Conservation (phyloP, 345 rosid species). For the Corchorus capsularis region DNA sequence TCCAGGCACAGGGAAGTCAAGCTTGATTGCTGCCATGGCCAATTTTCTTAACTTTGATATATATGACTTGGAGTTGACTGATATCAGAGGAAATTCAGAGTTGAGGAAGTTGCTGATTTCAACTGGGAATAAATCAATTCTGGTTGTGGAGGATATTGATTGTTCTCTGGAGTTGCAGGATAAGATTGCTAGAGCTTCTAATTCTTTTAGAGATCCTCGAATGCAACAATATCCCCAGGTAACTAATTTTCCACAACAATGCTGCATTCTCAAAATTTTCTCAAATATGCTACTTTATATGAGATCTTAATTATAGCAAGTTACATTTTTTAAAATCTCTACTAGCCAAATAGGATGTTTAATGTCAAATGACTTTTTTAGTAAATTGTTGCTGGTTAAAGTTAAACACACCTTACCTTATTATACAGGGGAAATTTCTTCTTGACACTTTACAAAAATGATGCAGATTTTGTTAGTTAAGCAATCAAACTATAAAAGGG, state of each 20-base stretch:
- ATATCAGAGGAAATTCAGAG: conserved; percentile 22
- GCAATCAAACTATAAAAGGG: neutral
- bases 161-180: conserved; percentile 32
- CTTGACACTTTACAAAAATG: too few species aligned
- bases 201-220: neutral
- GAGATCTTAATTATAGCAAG: too few species aligned
- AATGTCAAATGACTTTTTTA: too few species aligned
- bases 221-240: conserved; percentile 15
- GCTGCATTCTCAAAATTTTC: too few species aligned
- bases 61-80: conserved; percentile 36
- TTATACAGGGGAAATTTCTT: too few species aligned
- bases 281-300: neutral
- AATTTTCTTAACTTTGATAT: conserved; percentile 30
- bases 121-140: conserved; percentile 32
- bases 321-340: neutral
- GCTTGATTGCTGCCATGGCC: conserved; percentile 40
- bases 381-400: too few species aligned
- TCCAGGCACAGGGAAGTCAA: conserved; percentile 35
- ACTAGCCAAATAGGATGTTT: neutral
- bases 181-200: neutral
- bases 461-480: neutral
- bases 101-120: conserved; percentile 28
- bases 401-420: neutral
- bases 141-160: conserved; percentile 42
- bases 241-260: neutral